phyloP scores from a whole-genome alignment of 139 green algal species.

The Coelastrella sp. region DNA sequence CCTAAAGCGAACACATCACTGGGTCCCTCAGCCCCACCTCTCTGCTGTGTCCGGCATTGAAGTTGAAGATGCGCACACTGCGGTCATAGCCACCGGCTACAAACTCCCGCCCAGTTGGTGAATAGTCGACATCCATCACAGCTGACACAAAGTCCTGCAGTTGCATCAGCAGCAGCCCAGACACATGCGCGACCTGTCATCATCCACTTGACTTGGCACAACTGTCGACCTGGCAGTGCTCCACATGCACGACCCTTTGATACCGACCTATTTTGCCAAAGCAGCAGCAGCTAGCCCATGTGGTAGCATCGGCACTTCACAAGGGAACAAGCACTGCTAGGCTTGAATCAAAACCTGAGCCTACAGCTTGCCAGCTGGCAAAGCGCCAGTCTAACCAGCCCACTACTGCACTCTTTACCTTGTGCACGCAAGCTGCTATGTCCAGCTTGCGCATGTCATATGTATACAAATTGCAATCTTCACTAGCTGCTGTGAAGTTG shows the following conservation, averaged over 20 bases:
- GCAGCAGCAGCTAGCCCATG: too few species aligned
- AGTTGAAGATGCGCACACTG: slow-evolving; percentile 93
- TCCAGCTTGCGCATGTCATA: slow-evolving; percentile 97
- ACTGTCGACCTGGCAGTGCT: too few species aligned
- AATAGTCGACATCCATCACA: slow-evolving; percentile 99
- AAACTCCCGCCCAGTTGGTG: slow-evolving; percentile 97
- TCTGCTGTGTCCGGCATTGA: slow-evolving; percentile 84
- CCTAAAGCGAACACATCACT: not conserved
- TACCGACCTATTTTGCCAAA: too few species aligned
- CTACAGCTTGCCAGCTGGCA: too few species aligned
- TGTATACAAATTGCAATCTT: slow-evolving; percentile 97
- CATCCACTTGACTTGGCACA: too few species aligned
- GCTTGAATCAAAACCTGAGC: too few species aligned
- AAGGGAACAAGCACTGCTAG: too few species aligned
- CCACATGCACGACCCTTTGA: too few species aligned
- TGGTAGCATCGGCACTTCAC: too few species aligned
- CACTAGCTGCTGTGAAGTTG: slow-evolving; percentile 97
- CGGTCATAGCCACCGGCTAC: slow-evolving; percentile 97
- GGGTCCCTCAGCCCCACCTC: slow-evolving; percentile 43
- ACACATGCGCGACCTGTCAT: too few species aligned
- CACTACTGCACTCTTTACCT: slow-evolving; percentile 58
- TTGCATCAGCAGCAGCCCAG: too few species aligned
- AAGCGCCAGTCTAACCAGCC: not conserved
- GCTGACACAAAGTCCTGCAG: slow-evolving; percentile 91
- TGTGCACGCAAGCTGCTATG: slow-evolving; percentile 90